Conservation (phyloP, 768 basidiomycete genomes). For the Lactifluus rugatus region DNA sequence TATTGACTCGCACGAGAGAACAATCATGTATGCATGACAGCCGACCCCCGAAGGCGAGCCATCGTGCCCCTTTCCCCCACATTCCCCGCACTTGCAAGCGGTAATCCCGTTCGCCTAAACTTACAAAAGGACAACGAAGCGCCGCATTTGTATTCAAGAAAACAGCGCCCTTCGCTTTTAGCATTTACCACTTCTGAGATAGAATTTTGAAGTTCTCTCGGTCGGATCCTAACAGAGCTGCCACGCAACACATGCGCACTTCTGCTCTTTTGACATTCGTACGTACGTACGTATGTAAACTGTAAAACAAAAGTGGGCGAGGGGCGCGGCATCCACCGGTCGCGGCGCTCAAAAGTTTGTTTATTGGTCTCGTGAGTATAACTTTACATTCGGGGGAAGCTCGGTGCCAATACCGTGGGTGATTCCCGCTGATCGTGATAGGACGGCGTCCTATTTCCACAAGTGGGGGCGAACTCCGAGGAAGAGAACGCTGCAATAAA, state of each 20-base stretch:
- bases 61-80: background rate
- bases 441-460: background rate
- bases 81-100: constrained; percentile 3
- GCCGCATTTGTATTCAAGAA: background rate
- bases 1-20: background rate
- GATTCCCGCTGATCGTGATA: background rate
- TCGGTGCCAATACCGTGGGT: background rate
- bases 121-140: background rate
- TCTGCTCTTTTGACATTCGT: background rate
- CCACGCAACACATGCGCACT: background rate
- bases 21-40: background rate
- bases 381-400: background rate
- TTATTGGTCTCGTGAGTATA: background rate
- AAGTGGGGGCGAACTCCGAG: background rate
- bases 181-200: background rate
- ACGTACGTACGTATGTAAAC: constrained; percentile 5
- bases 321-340: background rate
- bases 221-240: constrained; percentile 3
- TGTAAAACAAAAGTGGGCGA: background rate
- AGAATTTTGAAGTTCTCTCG: background rate
- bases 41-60: background rate
- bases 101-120: background rate
- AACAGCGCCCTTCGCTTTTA: background rate
- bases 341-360: background rate
- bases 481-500: background rate